Evolutionary conservation across 2,329 filamentous ascomycete species (phyloP).

Genomic region (Aureobasidium subglaciale): DNA sequence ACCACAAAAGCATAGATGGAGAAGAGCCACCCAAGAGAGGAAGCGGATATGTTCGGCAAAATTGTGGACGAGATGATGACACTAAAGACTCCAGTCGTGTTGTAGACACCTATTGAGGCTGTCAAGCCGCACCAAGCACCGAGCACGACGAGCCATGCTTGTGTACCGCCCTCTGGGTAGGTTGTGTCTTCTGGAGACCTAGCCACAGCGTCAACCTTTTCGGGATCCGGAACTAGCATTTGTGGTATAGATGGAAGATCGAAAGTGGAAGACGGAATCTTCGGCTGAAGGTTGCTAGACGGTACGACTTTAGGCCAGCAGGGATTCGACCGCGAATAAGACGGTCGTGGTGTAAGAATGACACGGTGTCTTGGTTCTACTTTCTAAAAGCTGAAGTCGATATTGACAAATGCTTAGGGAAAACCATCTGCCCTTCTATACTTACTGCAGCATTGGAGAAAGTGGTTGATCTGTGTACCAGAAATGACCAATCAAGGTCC

Average conservation of each 20-base stretch:
- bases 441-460: too few species aligned
- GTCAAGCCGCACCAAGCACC: slow-evolving; percentile 74
- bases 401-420: too few species aligned
- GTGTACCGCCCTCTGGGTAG: slow-evolving; percentile 74
- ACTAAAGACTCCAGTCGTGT: slow-evolving; percentile 74
- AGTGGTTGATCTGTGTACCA: too few species aligned
- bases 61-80: slow-evolving; percentile 69
- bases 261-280: too few species aligned
- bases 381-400: too few species aligned
- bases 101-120: slow-evolving; percentile 71
- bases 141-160: slow-evolving; percentile 78
- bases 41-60: slow-evolving; percentile 58
- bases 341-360: too few species aligned
- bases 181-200: slow-evolving; percentile 24
- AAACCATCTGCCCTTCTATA: too few species aligned
- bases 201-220: background rate
- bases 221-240: background rate
- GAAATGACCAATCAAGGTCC: background rate
- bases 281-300: too few species aligned
- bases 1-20: slow-evolving; percentile 74
- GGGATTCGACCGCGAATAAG: too few species aligned
- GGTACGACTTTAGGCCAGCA: too few species aligned
- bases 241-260: too few species aligned
- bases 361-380: too few species aligned
- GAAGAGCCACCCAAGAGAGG: slow-evolving; percentile 80